These are phyloP conservation scores for Coccomyxa sp. DNA, from an alignment of 139 green algal genomes.

Conservation along the genomic window DNA sequence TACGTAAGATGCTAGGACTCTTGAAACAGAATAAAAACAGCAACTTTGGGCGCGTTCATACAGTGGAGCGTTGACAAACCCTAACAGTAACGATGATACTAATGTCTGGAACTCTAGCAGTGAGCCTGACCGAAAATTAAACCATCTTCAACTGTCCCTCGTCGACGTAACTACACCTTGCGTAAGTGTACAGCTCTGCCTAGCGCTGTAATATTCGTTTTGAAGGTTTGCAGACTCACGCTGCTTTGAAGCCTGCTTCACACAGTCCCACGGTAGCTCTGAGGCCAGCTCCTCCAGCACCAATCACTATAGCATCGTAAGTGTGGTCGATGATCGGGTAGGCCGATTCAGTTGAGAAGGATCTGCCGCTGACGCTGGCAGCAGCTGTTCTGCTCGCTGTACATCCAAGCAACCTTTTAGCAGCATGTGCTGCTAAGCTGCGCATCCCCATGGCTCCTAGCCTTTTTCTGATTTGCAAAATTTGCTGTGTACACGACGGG, in stretches of 20 bases:
- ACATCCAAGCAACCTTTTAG: background rate
- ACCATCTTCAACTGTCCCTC: background rate
- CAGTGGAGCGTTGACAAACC: background rate
- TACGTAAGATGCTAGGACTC: too few relatives aligned
- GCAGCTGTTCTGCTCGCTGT: background rate
- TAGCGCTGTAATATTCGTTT: background rate
- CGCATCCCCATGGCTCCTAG: background rate
- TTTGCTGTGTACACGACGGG: too few relatives aligned
- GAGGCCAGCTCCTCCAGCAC: conserved; percentile 89
- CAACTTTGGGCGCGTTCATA: too few relatives aligned
- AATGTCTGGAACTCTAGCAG: background rate
- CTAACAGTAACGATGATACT: background rate
- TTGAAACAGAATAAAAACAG: too few relatives aligned
- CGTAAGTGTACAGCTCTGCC: background rate
- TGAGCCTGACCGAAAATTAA: background rate
- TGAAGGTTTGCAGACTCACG: conserved; percentile 62
- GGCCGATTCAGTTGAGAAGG: background rate
- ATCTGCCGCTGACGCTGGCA: background rate
- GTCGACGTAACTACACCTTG: background rate
- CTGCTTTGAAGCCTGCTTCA: conserved; percentile 95
- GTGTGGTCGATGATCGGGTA: conserved; percentile 96
- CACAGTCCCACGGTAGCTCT: conserved; percentile 89
- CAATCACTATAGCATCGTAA: conserved; percentile 97
- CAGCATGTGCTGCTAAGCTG: background rate
- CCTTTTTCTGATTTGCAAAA: too few relatives aligned